Evolutionary conservation across 768 basidiomycete species (phyloP).

Genomic region (Lenzites betulinus): DNA sequence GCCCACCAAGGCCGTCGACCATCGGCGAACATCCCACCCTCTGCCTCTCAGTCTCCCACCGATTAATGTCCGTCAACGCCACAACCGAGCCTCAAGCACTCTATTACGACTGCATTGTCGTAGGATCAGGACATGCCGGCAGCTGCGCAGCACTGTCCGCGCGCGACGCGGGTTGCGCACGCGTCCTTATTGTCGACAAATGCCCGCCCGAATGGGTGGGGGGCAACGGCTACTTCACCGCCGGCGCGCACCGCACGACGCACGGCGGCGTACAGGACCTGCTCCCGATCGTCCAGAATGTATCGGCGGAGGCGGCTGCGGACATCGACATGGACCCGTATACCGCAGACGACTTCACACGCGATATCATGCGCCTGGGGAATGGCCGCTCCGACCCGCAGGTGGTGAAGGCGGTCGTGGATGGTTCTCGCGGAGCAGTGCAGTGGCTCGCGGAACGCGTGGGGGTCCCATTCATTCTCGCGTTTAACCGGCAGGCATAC

Average conservation of each 20-base stretch:
- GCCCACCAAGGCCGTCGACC: not conserved
- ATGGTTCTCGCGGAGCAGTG: constrained; percentile 55
- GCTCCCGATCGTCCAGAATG: constrained; percentile 53
- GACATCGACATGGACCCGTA: constrained; percentile 63
- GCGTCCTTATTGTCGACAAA: constrained; percentile 67
- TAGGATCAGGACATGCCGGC: constrained; percentile 70
- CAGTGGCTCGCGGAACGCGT: constrained; percentile 57
- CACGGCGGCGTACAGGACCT: constrained; percentile 64
- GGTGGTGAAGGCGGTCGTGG: constrained; percentile 55
- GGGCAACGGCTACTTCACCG: constrained; percentile 74
- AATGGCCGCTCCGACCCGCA: constrained; percentile 48
- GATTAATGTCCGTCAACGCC: constrained; percentile 23
- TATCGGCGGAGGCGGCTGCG: constrained; percentile 41
- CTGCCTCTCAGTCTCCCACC: not conserved
- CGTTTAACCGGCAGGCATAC: constrained; percentile 71
- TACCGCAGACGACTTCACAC: constrained; percentile 51
- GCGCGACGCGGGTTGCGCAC: constrained; percentile 56
- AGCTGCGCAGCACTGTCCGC: constrained; percentile 66
- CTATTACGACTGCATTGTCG: constrained; percentile 54
- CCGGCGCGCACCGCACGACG: constrained; percentile 65
- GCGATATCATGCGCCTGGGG: constrained; percentile 63
- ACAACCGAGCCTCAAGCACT: not conserved
- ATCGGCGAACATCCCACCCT: not conserved
- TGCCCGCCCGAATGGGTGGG: constrained; percentile 65
- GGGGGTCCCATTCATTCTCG: constrained; percentile 54